These are phyloP conservation scores for Capsicum chinense DNA, from an alignment of 257 asterid species.

Conservation along the genomic window DNA sequence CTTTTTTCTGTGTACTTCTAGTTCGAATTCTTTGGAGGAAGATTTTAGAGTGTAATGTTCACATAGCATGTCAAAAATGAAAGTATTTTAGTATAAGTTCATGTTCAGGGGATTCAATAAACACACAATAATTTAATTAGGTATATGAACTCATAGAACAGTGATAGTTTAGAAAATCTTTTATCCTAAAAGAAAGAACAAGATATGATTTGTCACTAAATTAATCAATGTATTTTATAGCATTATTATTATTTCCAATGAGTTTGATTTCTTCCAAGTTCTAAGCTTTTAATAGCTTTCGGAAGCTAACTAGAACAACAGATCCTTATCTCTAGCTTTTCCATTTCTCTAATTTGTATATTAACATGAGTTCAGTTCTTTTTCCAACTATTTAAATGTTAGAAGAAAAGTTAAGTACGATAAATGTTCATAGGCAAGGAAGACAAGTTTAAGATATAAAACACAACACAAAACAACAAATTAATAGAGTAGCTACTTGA, in stretches of 20 bases:
- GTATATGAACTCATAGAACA: not conserved
- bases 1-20: not conserved
- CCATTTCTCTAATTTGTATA: not conserved
- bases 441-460: constrained; percentile 7
- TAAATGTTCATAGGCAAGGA: not conserved
- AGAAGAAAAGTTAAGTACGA: not conserved
- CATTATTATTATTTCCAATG: not conserved
- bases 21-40: not conserved
- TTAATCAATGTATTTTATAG: not conserved
- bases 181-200: not conserved
- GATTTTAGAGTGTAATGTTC: not conserved
- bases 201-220: not conserved
- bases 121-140: not conserved
- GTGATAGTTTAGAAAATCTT: not conserved
- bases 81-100: not conserved
- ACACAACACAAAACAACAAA: constrained; percentile 10
- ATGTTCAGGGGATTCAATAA: not conserved
- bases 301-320: constrained; percentile 5
- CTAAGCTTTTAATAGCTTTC: not conserved
- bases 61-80: not conserved
- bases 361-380: constrained; percentile 7
- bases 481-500: constrained; percentile 5
- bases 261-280: constrained; percentile 21
- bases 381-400: constrained; percentile 1
- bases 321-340: not conserved